A percentile compares a stretch with the other conserved stretches of the same genome.
Evolutionary conservation across 805 yeast species (phyloP).

Genomic region (Schizosaccharomyces osmophilus): DNA sequence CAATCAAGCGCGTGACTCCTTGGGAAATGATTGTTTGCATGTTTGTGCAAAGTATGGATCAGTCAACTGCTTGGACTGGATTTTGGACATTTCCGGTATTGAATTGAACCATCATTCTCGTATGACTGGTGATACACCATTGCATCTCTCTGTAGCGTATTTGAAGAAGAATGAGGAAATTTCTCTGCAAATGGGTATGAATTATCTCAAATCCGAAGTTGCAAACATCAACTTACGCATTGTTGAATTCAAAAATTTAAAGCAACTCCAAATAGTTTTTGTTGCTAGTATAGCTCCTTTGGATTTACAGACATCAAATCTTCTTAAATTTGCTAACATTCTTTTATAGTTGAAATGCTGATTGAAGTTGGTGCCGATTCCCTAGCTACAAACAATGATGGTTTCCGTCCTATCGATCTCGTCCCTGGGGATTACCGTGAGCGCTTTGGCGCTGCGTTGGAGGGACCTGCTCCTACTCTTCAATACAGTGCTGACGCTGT

Average conservation of each 20-base stretch:
- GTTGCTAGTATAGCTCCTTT: background rate
- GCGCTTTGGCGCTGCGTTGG: background rate
- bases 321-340: background rate
- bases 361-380: background rate
- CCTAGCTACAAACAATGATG: background rate
- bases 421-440: constrained; percentile 1
- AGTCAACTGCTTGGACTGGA: background rate
- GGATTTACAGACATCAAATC: background rate
- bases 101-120: background rate
- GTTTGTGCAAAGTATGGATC: background rate
- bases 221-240: background rate
- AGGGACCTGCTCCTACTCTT: background rate
- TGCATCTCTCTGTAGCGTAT: background rate
- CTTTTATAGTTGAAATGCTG: background rate
- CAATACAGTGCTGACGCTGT: background rate
- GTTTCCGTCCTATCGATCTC: background rate
- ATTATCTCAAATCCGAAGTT: background rate
- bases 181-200: background rate
- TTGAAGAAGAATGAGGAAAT: background rate
- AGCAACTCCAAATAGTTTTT: background rate
- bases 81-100: background rate
- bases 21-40: background rate
- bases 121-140: background rate
- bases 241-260: too few relatives aligned
- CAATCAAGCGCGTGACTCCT: background rate